phyloP scores from a whole-genome alignment of 2,329 filamentous ascomycete species.

The Fusarium devonianum region DNA sequence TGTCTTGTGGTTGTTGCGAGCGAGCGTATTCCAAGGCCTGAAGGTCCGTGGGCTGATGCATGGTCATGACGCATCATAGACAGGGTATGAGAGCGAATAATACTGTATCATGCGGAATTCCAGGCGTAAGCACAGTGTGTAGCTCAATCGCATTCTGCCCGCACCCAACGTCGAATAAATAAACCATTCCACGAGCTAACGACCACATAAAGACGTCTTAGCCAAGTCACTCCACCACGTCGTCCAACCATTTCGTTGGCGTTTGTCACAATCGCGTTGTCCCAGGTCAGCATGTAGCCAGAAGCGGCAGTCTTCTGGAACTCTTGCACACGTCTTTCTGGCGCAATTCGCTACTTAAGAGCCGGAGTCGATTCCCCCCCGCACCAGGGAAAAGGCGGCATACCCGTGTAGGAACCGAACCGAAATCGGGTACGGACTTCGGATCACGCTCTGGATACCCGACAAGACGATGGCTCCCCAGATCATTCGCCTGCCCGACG shows the following conservation, averaged over 20 bases:
- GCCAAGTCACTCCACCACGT: conserved; percentile 36
- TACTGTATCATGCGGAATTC: not conserved
- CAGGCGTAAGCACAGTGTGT: not conserved
- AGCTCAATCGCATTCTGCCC: not conserved
- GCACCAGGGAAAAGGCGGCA: conserved; percentile 13
- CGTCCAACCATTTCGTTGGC: conserved; percentile 41
- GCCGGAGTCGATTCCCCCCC: conserved; percentile 37
- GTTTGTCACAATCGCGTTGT: conserved; percentile 43
- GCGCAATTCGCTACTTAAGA: conserved; percentile 37
- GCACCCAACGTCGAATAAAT: not conserved
- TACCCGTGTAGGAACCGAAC: conserved; percentile 13
- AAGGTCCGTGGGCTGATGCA: conserved; percentile 22
- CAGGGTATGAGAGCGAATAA: not conserved
- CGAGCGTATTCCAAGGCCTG: conserved; percentile 4
- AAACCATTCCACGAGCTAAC: conserved; percentile 15
- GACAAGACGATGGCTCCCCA: conserved; percentile 51
- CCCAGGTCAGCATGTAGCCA: conserved; percentile 38
- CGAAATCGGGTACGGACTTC: too few relatives aligned
- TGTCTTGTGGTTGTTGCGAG: conserved; percentile 7
- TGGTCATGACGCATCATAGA: conserved; percentile 27
- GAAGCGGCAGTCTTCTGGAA: conserved; percentile 41
- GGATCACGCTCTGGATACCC: too few relatives aligned
- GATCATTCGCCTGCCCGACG: conserved; percentile 81
- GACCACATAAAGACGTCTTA: conserved; percentile 15
- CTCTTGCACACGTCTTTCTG: conserved; percentile 31